Evolutionary conservation across 2,329 filamentous ascomycete species (phyloP), one percentile per base, ranked within the genome.

Genomic region (Bipolaris zeicola): DNA sequence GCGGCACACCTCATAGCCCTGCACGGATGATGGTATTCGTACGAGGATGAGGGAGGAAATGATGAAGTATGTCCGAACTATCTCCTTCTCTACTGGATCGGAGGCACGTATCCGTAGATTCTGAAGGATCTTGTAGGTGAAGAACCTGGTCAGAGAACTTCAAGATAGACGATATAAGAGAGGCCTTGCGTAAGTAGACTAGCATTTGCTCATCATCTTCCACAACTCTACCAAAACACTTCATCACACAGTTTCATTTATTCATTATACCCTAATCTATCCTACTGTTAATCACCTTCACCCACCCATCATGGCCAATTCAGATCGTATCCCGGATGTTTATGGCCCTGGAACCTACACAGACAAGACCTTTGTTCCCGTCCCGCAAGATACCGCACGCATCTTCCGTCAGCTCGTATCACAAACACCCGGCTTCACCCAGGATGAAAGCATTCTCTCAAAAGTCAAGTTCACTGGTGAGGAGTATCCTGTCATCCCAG

Each of bases 381-480:
- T 79, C 2, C 73, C 74, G 24, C 28, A 77, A 28, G 38, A 50
- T 34, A 41, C 24, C 6, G n/a, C n/a, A 33, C 37, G 38, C 16
- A 28, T 50, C 14, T 41, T 50, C 36, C 38, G 37, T 22, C 37
- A 42, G 10, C 48, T 50, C n/a, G 48, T 28, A 33, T 26, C 57
- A 77, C 80, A 62, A 44, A 80, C 78, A 0, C 78, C 78, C 2
- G 75, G 73, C 6, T 80, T 80, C 56, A 78, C 74, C 5, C 64
- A 73, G 41, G 69, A 79, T 59, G 68, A 51, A 22, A 52, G 62
- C 18, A 44, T 69, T n/a, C 63, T 76, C 6, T 65, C 69, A 3
- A 66, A 66, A 47, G 78, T 80, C 31, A 56, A 69, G 5, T 81
- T 81, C 54, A 66, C 73, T 5, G 79, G 79, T 5, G 66, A 72